phyloP scores from a whole-genome alignment of 169 alveolate species.

The Plasmodium adleri region DNA sequence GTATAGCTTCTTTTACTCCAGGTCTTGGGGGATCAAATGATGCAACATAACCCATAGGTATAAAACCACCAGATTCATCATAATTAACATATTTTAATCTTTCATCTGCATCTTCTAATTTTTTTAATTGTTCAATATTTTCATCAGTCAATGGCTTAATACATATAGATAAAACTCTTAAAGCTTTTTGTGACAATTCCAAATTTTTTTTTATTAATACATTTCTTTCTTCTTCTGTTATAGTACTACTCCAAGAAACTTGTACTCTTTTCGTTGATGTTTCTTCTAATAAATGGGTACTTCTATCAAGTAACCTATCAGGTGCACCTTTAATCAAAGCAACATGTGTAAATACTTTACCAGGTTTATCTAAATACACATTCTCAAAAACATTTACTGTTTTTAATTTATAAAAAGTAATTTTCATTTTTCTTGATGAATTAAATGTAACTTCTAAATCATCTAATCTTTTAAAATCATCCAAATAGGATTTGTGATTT shows the following conservation, averaged over 20 bases:
- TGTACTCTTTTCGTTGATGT: conserved; percentile 8
- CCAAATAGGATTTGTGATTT: conserved; percentile 4
- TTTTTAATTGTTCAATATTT: conserved; percentile 79
- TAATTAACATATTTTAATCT: conserved; percentile 82
- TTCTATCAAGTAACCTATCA: conserved; percentile 81
- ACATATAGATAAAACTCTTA: conserved; percentile 91
- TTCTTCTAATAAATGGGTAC: conserved; percentile 46
- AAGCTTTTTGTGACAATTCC: conserved; percentile 86
- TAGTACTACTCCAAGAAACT: conserved; percentile 30
- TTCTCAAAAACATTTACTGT: conserved; percentile 17
- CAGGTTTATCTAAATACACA: conserved; percentile 79
- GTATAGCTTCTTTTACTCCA: conserved; percentile 98
- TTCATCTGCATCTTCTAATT: conserved; percentile 87
- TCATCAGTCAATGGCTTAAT: conserved; percentile 87
- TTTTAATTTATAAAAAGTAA: conserved; percentile 89
- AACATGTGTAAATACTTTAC: conserved; percentile 84
- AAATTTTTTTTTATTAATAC: conserved; percentile 65
- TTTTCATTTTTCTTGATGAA: conserved; percentile 91
- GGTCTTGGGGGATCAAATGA: conserved; percentile 97
- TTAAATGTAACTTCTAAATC: conserved; percentile 92
- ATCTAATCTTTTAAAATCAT: conserved; percentile 76
- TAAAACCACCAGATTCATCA: conserved; percentile 72
- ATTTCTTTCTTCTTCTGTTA: conserved; percentile 37
- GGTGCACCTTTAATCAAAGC: conserved; percentile 95
- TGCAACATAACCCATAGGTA: conserved; percentile 90